Conservation (phyloP, 2,329 filamentous ascomycete genomes). For the Neofusicoccum cordaticola region DNA sequence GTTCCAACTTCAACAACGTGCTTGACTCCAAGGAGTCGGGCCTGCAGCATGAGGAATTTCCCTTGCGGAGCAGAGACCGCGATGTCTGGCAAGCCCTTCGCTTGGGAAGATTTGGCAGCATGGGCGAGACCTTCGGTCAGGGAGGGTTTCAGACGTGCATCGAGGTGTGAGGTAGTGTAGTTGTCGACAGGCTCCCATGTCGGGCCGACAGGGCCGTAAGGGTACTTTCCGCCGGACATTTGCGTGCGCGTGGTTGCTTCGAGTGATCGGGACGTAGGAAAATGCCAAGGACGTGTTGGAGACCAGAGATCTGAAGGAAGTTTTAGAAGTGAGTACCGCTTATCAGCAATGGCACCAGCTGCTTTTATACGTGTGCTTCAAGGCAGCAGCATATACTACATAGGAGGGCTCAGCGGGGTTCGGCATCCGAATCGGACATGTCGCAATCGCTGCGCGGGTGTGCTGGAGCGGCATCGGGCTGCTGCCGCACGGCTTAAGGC, state of each 20-base stretch:
- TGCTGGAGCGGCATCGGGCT: neutral
- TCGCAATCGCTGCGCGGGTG: neutral
- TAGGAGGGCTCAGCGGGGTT: neutral
- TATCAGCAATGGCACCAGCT: neutral
- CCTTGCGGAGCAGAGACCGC: conserved; percentile 34
- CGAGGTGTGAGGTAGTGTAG: conserved; percentile 35
- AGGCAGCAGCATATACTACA: neutral
- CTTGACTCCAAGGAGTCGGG: conserved; percentile 27
- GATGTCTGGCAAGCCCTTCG: conserved; percentile 33
- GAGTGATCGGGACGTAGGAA: no score
- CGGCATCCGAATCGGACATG: conserved; percentile 1
- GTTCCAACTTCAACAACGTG: conserved; percentile 54
- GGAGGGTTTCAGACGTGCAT: conserved; percentile 24
- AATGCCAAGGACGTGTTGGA: neutral
- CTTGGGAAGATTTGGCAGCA: conserved; percentile 24
- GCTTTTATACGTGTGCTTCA: neutral
- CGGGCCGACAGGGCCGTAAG: conserved; percentile 13
- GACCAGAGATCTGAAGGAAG: neutral
- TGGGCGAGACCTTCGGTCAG: conserved; percentile 20
- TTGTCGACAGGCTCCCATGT: conserved; percentile 39
- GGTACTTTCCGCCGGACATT: neutral
- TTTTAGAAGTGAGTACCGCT: neutral
- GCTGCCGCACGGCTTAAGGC: neutral
- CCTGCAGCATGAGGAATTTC: conserved; percentile 35
- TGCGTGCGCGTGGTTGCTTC: neutral